Evolutionary conservation across 331 rosid species (phyloP).

Genomic region (Erythrophleum ivorense): DNA sequence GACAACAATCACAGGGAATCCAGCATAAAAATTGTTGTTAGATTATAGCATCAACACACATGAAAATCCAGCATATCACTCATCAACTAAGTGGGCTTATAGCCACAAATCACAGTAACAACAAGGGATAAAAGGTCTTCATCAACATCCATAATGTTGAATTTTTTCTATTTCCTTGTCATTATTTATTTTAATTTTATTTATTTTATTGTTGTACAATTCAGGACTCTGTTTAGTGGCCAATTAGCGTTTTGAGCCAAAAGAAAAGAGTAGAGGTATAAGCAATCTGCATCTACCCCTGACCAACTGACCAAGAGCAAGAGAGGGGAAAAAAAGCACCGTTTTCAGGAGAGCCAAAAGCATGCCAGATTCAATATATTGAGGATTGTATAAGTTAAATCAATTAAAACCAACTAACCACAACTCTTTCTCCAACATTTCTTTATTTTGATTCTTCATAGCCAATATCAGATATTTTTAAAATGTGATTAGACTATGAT

Average conservation of each 20-base stretch:
- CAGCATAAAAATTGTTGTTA: not conserved
- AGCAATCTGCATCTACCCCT: conserved; percentile 2
- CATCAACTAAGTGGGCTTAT: not conserved
- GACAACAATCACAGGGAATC: not conserved
- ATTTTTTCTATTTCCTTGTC: conserved; percentile 16
- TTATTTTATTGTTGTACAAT: not conserved
- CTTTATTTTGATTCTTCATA: conserved; percentile 68
- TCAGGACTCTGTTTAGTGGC: conserved; percentile 1
- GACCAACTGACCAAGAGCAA: conserved; percentile 25
- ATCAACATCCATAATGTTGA: not conserved
- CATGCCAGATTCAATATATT: not conserved
- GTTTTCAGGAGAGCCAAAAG: conserved; percentile 5
- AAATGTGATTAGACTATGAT: conserved; percentile 60
- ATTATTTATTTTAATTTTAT: not conserved
- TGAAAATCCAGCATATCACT: conserved; percentile 2
- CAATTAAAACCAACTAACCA: conserved; percentile 64
- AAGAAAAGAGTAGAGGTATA: conserved; percentile 23
- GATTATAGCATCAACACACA: not conserved
- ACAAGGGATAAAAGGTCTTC: not conserved
- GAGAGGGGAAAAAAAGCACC: not conserved
- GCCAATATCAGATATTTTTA: conserved; percentile 44
- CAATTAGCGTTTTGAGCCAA: not conserved
- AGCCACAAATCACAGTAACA: not conserved
- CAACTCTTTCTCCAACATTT: conserved; percentile 86
- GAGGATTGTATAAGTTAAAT: not conserved